Evolutionary conservation across 331 rosid species (phyloP).

Genomic region (Phaseolus coccineus): DNA sequence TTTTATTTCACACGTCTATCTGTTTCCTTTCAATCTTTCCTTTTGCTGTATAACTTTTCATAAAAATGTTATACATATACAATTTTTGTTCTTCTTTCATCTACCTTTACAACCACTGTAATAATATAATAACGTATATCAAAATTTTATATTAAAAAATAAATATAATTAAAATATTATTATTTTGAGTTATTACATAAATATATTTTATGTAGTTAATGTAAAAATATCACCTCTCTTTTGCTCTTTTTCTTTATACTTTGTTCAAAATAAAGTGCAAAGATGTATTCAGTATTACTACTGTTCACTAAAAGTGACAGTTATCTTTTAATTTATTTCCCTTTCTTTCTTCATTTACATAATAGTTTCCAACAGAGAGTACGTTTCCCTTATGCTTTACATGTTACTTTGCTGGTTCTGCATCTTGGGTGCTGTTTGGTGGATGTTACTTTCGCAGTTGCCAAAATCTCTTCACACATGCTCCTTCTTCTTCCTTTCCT

Average conservation of each 20-base stretch:
- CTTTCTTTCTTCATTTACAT: not conserved
- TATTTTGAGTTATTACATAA: too few species aligned
- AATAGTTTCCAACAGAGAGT: slow-evolving; percentile 4
- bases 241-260: not conserved
- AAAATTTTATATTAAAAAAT: too few species aligned
- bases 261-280: slow-evolving; percentile 23
- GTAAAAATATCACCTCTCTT: too few species aligned
- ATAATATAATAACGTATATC: too few species aligned
- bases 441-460: slow-evolving; percentile 32
- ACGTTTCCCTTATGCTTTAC: slow-evolving; percentile 25
- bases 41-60: not conserved
- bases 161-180: too few species aligned
- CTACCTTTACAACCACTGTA: too few species aligned
- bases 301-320: slow-evolving; percentile 7
- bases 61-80: not conserved
- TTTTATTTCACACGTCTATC: not conserved
- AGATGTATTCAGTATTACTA: not conserved
- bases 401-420: slow-evolving; percentile 12
- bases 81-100: not conserved
- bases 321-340: not conserved
- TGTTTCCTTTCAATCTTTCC: not conserved
- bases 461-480: slow-evolving; percentile 4
- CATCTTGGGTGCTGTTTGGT: slow-evolving; percentile 42
- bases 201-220: too few species aligned
- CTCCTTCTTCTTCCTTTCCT: not conserved